Evolutionary conservation across 2,329 filamentous ascomycete species (phyloP).

Genomic region (Trichoderma sp.): DNA sequence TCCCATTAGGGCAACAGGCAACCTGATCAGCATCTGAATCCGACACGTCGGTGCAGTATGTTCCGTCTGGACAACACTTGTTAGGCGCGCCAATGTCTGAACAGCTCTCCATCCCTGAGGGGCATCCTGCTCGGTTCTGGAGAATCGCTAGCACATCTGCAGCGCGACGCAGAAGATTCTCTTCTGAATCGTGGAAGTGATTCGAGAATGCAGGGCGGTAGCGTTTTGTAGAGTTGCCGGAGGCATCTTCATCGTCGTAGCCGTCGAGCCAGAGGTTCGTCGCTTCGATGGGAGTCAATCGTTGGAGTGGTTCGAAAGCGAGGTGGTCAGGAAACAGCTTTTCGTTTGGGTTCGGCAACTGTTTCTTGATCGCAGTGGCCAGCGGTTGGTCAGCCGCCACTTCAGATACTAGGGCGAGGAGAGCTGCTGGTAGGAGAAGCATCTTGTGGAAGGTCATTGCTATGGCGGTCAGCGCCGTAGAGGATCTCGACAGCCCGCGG

Average conservation of each 20-base stretch:
- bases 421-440: conserved; percentile 42
- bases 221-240: conserved; percentile 26
- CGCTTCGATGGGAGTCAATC: conserved; percentile 31
- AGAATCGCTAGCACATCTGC: conserved; percentile 48
- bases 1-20: conserved; percentile 70
- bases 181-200: conserved; percentile 39
- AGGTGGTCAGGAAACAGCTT: conserved; percentile 73
- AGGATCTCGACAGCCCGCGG: neutral
- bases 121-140: conserved; percentile 64
- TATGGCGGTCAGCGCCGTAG: neutral
- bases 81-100: conserved; percentile 62
- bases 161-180: conserved; percentile 42
- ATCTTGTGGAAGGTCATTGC: conserved; percentile 41
- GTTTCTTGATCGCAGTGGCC: conserved; percentile 68
- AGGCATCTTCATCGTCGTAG: conserved; percentile 28
- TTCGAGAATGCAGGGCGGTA: conserved; percentile 53
- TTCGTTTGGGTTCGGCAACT: conserved; percentile 66
- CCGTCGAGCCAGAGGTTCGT: conserved; percentile 32
- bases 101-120: conserved; percentile 64
- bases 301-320: conserved; percentile 41
- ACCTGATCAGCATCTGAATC: conserved; percentile 65
- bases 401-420: conserved; percentile 46
- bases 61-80: conserved; percentile 68
- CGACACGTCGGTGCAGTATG: conserved; percentile 63
- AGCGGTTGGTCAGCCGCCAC: conserved; percentile 35